A percentile compares a stretch with the other conserved stretches of the same genome.
These are phyloP conservation scores for Rehmannia glutinosa DNA, from an alignment of 257 asterid genomes.

Conservation along the genomic window DNA sequence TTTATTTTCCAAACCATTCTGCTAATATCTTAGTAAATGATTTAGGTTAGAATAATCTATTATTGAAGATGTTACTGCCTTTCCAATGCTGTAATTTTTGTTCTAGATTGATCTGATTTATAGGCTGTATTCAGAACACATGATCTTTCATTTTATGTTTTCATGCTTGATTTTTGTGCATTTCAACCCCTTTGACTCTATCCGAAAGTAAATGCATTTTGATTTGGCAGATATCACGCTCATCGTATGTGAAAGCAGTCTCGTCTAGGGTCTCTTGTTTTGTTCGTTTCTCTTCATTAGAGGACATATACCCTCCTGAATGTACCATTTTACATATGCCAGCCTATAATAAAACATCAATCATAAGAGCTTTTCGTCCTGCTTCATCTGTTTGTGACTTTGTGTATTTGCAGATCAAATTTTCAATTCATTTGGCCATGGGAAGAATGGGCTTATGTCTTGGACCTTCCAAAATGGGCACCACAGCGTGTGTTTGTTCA, in stretches of 20 bases:
- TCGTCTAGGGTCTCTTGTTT: neutral
- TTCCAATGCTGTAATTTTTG: neutral
- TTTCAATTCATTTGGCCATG: slow-evolving; percentile 99
- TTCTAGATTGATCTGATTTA: neutral
- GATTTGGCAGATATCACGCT: neutral
- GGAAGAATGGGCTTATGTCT: slow-evolving; percentile 97
- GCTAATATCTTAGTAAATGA: neutral
- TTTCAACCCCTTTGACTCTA: neutral
- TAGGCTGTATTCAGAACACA: neutral
- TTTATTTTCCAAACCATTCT: neutral
- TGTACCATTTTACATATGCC: slow-evolving; percentile 1
- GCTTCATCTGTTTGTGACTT: slow-evolving; percentile 6
- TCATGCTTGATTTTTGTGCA: neutral
- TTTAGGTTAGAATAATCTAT: neutral
- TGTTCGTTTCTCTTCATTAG: neutral
- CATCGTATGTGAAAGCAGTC: neutral
- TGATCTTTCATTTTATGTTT: neutral
- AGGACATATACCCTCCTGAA: neutral
- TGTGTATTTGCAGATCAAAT: slow-evolving; percentile 65
- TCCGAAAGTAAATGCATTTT: neutral
- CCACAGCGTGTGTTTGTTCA: slow-evolving; percentile 96
- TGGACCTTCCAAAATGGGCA: slow-evolving; percentile 98
- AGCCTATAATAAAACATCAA: neutral
- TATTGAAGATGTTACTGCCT: neutral
- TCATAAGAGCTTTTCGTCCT: neutral